Evolutionary conservation across 148 eudicot species (phyloP).

Genomic region (Rhododendron ferrugineum): DNA sequence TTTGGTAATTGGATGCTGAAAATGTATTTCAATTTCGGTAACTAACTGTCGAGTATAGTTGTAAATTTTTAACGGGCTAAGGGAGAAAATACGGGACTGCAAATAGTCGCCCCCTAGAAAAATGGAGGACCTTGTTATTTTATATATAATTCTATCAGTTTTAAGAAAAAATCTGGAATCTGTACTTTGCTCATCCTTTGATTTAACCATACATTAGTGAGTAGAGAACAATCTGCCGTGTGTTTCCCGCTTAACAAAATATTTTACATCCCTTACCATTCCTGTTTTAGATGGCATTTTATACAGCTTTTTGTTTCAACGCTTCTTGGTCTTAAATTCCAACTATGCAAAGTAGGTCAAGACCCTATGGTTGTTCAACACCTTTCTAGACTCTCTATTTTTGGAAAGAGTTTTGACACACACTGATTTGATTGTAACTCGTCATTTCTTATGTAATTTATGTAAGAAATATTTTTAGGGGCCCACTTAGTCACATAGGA

Average conservation of each 20-base stretch:
- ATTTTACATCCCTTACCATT: neutral
- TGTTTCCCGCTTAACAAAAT: neutral
- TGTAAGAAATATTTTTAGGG: too few species aligned
- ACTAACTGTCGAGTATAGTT: too few species aligned
- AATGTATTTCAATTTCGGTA: too few species aligned
- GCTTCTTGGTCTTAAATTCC: too few species aligned
- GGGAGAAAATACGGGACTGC: too few species aligned
- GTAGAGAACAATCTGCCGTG: neutral
- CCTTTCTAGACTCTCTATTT: too few species aligned
- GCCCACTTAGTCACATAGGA: too few species aligned
- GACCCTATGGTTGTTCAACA: neutral
- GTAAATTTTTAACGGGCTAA: too few species aligned
- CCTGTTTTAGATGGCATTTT: neutral
- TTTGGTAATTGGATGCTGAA: too few species aligned
- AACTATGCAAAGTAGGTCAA: neutral
- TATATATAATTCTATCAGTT: neutral
- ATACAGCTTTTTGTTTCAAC: neutral
- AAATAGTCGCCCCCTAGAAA: too few species aligned
- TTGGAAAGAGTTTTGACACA: neutral
- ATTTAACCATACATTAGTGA: neutral
- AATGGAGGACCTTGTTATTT: neutral
- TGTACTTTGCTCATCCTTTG: neutral
- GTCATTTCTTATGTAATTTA: too few species aligned
- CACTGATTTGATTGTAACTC: neutral
- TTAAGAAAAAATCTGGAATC: neutral